Conservation (phyloP, 2,329 filamentous ascomycete genomes). For the Talaromyces pinophilus region DNA sequence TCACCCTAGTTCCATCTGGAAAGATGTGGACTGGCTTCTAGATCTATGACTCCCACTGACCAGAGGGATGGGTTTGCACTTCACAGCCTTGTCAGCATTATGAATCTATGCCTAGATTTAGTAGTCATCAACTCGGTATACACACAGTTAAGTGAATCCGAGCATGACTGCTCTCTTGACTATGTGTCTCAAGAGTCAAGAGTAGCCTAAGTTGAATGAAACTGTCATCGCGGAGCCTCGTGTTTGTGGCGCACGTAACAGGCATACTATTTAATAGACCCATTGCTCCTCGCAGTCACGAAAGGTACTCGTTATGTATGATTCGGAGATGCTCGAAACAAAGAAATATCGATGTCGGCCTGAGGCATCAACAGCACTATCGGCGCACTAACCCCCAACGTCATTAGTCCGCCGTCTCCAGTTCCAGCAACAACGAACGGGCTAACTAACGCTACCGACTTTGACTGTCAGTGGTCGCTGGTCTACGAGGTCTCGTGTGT, state of each 20-base stretch:
- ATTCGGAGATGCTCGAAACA: neutral
- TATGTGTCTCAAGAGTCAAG: neutral
- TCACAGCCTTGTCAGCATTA: neutral
- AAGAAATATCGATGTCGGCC: neutral
- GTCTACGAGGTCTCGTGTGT: neutral
- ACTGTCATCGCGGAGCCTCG: neutral
- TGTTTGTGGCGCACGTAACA: neutral
- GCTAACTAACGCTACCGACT: neutral
- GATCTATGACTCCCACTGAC: neutral
- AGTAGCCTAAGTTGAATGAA: neutral
- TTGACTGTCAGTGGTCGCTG: neutral
- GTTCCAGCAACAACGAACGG: neutral
- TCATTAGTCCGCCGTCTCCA: neutral
- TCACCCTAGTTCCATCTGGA: neutral
- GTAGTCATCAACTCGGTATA: neutral
- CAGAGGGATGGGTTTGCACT: neutral
- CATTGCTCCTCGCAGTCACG: neutral
- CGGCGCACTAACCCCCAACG: constrained; percentile 1
- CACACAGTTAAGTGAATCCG: neutral
- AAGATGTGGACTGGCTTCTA: constrained; percentile 2
- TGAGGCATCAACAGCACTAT: neutral
- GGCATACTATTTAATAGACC: neutral
- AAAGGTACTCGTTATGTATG: no score
- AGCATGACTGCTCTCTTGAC: neutral
- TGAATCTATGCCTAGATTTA: neutral